phyloP scores from a whole-genome alignment of 2,329 filamentous ascomycete genomes.

The Alternaria triticimaculans region DNA sequence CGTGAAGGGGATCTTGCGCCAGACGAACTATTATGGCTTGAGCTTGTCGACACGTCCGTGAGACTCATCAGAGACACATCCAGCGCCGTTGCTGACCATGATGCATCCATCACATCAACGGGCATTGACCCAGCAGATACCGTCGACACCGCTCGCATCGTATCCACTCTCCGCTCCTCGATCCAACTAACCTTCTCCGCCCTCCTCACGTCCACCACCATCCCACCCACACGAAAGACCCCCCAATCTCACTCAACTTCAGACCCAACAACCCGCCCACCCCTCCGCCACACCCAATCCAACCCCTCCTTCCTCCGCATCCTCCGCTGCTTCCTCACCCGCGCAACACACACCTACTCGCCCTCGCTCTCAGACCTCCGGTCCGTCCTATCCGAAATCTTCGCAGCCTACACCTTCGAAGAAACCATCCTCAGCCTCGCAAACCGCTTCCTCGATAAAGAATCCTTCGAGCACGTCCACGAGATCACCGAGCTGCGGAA shows the following conservation, averaged over 20 bases:
- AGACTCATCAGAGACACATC: constrained; percentile 57
- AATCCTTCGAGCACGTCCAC: constrained; percentile 83
- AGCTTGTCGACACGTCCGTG: constrained; percentile 68
- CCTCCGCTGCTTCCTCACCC: constrained; percentile 83
- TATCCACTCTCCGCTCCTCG: constrained; percentile 73
- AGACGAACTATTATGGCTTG: constrained; percentile 71
- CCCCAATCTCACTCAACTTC: constrained; percentile 32
- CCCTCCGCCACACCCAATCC: constrained; percentile 46
- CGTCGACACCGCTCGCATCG: constrained; percentile 67
- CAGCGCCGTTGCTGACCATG: constrained; percentile 55
- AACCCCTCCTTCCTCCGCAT: constrained; percentile 85
- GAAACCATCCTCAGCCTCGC: constrained; percentile 86
- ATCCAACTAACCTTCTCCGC: constrained; percentile 93
- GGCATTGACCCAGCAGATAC: constrained; percentile 22
- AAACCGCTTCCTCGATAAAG: constrained; percentile 84
- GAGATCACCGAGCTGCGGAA: constrained; percentile 77
- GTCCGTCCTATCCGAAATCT: constrained; percentile 84
- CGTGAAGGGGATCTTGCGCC: constrained; percentile 64
- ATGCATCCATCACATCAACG: constrained; percentile 35
- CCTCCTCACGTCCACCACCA: constrained; percentile 72
- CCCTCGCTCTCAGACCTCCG: constrained; percentile 88
- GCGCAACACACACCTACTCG: constrained; percentile 75
- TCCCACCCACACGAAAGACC: constrained; percentile 26
- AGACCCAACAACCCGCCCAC: constrained; percentile 27
- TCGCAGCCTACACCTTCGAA: constrained; percentile 94